These are phyloP conservation scores for Ganoderma sp. DNA, from an alignment of 1,284 basidiomycete species.

Conservation along the genomic window DNA sequence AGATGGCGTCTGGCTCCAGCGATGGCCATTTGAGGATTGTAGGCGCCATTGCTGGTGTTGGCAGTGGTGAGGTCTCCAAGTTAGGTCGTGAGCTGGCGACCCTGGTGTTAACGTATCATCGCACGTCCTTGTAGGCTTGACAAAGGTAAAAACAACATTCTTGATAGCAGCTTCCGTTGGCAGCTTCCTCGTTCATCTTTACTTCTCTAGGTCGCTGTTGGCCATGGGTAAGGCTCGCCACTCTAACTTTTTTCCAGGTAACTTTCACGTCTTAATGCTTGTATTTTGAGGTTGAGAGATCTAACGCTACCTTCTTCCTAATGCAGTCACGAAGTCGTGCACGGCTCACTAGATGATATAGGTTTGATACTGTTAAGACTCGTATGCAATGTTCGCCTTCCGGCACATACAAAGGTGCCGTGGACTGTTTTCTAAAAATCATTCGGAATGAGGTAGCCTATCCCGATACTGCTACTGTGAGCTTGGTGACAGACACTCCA, in stretches of 20 bases:
- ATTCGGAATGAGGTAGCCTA: slow-evolving; percentile 64
- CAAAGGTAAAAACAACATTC: slow-evolving; percentile 52
- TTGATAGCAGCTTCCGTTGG: not conserved
- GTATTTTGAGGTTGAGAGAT: not conserved
- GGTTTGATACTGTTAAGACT: slow-evolving; percentile 79
- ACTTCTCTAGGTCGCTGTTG: slow-evolving; percentile 64
- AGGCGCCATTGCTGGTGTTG: slow-evolving; percentile 66
- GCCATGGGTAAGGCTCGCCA: slow-evolving; percentile 59
- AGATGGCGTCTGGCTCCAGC: slow-evolving; percentile 25
- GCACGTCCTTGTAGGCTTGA: slow-evolving; percentile 53
- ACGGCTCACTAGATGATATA: slow-evolving; percentile 34
- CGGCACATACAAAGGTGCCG: slow-evolving; percentile 69
- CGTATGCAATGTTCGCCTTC: slow-evolving; percentile 73
- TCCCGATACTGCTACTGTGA: not conserved
- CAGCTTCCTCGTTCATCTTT: not conserved
- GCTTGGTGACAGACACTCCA: not conserved
- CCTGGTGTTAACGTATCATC: not conserved
- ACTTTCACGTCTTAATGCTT: not conserved
- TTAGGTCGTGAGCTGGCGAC: not conserved
- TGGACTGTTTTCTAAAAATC: slow-evolving; percentile 70
- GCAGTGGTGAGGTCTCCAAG: slow-evolving; percentile 56
- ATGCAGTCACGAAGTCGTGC: not conserved
- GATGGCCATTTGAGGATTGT: slow-evolving; percentile 53
- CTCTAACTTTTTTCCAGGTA: not conserved
- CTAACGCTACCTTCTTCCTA: not conserved